Evolutionary conservation across 768 basidiomycete genomes (phyloP), one percentile per base, ranked within the genome.

Genomic region (Auricularia heimuer): DNA sequence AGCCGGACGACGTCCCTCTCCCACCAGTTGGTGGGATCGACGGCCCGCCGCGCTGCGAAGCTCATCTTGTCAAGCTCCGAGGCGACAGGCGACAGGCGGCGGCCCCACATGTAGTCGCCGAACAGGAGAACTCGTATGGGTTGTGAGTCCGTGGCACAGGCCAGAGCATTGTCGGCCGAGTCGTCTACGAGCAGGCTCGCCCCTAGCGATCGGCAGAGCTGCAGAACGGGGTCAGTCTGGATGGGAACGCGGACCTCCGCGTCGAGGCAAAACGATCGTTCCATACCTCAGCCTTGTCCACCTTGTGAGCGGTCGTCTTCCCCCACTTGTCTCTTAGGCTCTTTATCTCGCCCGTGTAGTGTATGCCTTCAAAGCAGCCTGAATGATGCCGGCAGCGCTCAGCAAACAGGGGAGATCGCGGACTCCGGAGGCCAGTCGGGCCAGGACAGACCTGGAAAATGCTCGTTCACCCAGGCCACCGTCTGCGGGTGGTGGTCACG

Each of bases 171-270:
- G 73, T 92, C 90, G 51, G 86, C 70, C 4, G 89, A 90, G 75
- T 93, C 91, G 73, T 93, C 91, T 65, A 93, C 85, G 63, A 93
- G 76, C 45, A 91, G 71, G 47, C 80, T 78, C 11, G 90, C 87
- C 16, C 80, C 80, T 18, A 92, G 75, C 65, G 83, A 78, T 39
- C 82, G 75, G 71, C 89, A 88, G 58, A 90, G 83, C 85, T 89
- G 67, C 34, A 4, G 36, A 16, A 36, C 29, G 36, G 21, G 6
- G 54, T 33, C 6, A 47, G 60, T 61, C 35, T 44, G 29, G 29
- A 29, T 29, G 29, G 29, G 29, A 29, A 29, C 29, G 29, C 42
- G 47, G 24, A 39, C 14, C 37, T 14, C 18, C 45, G 42, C n/a
- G 34, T 11, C 39, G 70, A 3, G 6, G 24, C 16, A 16, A 24